Evolutionary conservation across 2,329 filamentous ascomycete species (phyloP).

Genomic region (Sclerotiophoma versabilis): DNA sequence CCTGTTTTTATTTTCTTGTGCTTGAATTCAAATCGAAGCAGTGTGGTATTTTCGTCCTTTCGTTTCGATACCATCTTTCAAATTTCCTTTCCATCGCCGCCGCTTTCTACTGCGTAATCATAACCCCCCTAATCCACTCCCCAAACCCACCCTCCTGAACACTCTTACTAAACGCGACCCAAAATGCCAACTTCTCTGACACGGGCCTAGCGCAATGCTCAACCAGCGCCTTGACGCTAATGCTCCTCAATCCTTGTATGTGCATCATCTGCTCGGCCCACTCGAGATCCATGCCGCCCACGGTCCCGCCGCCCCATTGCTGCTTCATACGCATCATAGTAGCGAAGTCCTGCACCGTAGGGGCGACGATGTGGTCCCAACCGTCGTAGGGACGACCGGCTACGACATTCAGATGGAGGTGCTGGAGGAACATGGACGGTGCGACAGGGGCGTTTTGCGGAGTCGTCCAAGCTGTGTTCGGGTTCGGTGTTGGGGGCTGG

Average conservation of each 20-base stretch:
- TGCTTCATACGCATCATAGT: conserved; percentile 36
- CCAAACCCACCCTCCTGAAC: conserved; percentile 62
- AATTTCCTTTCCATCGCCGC: background rate
- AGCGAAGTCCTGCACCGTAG: conserved; percentile 30
- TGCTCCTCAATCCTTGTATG: conserved; percentile 57
- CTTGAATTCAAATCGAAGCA: too few relatives aligned
- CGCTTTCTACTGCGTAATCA: conserved; percentile 31
- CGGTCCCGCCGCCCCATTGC: conserved; percentile 32
- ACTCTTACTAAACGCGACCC: conserved; percentile 66
- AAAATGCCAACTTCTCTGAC: conserved; percentile 64
- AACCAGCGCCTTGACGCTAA: conserved; percentile 62
- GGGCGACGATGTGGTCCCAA: conserved; percentile 57
- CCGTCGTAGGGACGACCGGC: conserved; percentile 59
- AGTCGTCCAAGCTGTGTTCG: background rate
- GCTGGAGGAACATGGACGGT: conserved; percentile 22
- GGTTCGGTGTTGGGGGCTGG: background rate
- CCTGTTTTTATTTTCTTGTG: too few relatives aligned
- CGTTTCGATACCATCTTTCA: background rate
- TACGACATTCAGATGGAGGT: conserved; percentile 59
- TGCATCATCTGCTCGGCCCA: conserved; percentile 65
- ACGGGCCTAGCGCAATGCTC: conserved; percentile 62
- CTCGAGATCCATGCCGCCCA: conserved; percentile 53
- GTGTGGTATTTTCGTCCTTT: too few relatives aligned
- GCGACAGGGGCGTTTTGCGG: background rate
- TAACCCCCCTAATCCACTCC: conserved; percentile 57